A percentile compares a stretch with the other conserved stretches of the same genome.
Conservation (phyloP, 1,139 yeast genomes). For the Yamadazyma spencermartinsiae region DNA sequence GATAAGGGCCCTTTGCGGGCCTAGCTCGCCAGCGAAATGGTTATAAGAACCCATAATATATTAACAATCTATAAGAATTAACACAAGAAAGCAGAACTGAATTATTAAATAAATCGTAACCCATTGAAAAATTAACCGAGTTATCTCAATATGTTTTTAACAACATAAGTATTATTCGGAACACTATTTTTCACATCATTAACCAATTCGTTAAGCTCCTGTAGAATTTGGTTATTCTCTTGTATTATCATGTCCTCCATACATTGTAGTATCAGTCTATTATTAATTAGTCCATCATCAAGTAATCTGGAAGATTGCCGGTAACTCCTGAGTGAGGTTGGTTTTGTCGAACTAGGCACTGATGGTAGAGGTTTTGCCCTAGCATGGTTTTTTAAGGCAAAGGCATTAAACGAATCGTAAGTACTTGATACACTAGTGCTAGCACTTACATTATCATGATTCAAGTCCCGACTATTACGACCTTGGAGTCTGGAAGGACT, state of each 20-base stretch:
- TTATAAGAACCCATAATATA: too few relatives aligned
- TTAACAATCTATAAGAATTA: too few relatives aligned
- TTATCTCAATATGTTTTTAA: slow-evolving; percentile 2
- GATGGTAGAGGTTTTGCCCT: background rate
- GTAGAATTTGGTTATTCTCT: slow-evolving; percentile 14
- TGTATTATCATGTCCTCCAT: slow-evolving; percentile 17
- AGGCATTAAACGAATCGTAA: background rate
- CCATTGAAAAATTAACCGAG: background rate
- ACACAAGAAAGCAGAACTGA: too few relatives aligned
- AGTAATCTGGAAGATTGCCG: slow-evolving; percentile 6
- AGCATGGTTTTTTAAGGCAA: background rate
- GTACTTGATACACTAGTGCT: background rate
- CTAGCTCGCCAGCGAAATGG: too few relatives aligned
- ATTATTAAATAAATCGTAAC: background rate
- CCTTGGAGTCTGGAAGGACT: background rate
- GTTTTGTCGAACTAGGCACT: too few relatives aligned
- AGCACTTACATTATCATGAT: background rate
- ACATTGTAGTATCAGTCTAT: slow-evolving; percentile 15
- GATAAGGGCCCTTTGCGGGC: too few relatives aligned
- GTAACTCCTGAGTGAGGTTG: too few relatives aligned
- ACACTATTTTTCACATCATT: slow-evolving; percentile 12
- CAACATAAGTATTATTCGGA: slow-evolving; percentile 14
- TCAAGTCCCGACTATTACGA: too few relatives aligned
- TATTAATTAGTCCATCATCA: slow-evolving; percentile 10
- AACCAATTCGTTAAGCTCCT: slow-evolving; percentile 9